Percentiles rank a stretch among this genome's conserved stretches.
Conservation (phyloP, 2,329 filamentous ascomycete genomes). For the Graphiopsis chlorocephala region DNA sequence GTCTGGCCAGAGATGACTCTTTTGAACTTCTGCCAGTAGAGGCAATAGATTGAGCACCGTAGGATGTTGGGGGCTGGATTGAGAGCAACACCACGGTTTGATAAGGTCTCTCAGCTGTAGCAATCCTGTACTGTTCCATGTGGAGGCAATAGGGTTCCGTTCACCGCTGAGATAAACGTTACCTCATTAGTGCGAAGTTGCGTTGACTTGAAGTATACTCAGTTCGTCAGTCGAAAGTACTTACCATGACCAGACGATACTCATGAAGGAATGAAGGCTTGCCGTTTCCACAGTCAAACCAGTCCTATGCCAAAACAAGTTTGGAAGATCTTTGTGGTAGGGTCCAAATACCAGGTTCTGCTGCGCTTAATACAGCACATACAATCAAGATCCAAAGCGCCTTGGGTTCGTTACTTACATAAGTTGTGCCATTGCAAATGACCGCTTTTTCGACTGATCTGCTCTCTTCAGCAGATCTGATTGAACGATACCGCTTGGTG, state of each 20-base stretch:
- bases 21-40: background rate
- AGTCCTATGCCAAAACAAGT: background rate
- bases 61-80: background rate
- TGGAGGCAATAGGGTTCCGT: background rate
- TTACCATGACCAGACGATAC: background rate
- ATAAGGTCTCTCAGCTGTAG: background rate
- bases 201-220: background rate
- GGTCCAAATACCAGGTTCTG: background rate
- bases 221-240: background rate
- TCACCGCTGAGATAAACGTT: background rate
- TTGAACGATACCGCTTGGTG: background rate
- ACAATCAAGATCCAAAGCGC: background rate
- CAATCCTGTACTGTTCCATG: background rate
- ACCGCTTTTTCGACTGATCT: background rate
- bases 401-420: background rate
- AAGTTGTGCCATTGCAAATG: background rate
- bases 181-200: background rate
- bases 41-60: background rate
- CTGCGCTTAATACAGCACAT: background rate
- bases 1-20: background rate
- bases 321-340: background rate
- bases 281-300: background rate
- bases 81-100: background rate
- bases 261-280: background rate
- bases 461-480: background rate